Evolutionary conservation across 2,329 filamentous ascomycete genomes (phyloP).

Genomic region (Xylariaceae sp.): DNA sequence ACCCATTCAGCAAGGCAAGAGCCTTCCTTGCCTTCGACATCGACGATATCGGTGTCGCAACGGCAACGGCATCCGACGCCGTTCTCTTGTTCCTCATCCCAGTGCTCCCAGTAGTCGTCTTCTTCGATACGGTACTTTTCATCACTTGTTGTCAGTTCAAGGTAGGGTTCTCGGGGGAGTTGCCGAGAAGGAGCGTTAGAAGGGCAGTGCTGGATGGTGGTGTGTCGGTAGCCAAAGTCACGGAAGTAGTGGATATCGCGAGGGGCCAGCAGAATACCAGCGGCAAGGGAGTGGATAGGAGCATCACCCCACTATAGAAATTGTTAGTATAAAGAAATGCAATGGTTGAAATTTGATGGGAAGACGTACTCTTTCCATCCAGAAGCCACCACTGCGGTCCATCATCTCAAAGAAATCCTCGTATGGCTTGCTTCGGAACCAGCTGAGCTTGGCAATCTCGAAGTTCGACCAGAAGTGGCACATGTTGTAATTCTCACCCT

Average conservation of each 20-base stretch:
- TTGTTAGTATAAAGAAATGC: too few relatives aligned
- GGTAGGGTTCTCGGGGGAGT: constrained; percentile 70
- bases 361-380: constrained; percentile 98
- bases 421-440: constrained; percentile 96
- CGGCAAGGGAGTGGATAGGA: constrained; percentile 94
- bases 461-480: constrained; percentile 99
- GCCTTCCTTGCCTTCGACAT: constrained; percentile 95
- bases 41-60: constrained; percentile 95
- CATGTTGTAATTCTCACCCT: constrained; percentile 98
- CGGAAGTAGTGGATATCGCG: constrained; percentile 97
- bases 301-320: constrained; percentile 87
- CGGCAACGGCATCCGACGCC: constrained; percentile 94
- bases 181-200: constrained; percentile 90
- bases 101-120: constrained; percentile 91
- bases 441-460: constrained; percentile 89
- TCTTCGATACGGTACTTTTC: constrained; percentile 83
- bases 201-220: constrained; percentile 96
- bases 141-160: constrained; percentile 75
- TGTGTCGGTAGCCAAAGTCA: constrained; percentile 96
- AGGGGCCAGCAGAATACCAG: constrained; percentile 75
- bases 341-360: not conserved
- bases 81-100: constrained; percentile 85
- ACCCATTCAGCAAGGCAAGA: constrained; percentile 96
- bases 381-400: constrained; percentile 96
- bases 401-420: constrained; percentile 99